Base-by-base conservation (phyloP, 345 rosid species). In the Alliaria petiolata region DNA sequence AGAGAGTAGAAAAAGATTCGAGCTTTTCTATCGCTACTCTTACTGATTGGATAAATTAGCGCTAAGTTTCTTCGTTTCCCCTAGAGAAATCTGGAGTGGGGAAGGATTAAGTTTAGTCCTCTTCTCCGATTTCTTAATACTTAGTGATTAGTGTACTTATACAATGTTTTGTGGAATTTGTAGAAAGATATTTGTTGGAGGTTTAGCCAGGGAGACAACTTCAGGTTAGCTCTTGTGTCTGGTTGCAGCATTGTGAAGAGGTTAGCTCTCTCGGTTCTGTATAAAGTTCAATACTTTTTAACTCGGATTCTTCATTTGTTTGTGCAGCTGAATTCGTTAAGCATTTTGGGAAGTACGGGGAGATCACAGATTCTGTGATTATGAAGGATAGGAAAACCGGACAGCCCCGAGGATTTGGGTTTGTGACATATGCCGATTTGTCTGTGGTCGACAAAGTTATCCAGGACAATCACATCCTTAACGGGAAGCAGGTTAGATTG, bases 401-500 rank as follows among this genome's bases (percentile, higher is more conserved):
- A 54, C 87, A 79, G 66, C 99, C 99, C 15, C 87, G 99, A 57
- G 99, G 99, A 16, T 95, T 95, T 35, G 99, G 99, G 57, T 95
- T 95, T 73, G 88, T 95, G 44, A 95, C 99, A 1, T 95, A 88
- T 72, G 98, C 89, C 11, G 96, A 95, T 76, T 84, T 92, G 63
- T 83, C 92, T 1, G 99, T 95, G 15, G 93, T 92, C 35, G 99
- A 95, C 66, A 81, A 71, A 73, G 96, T 95, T 52, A 91, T 95
- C 9, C 75, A 95, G 65, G 97, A 88, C 17, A 70, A 73, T 54
- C 99, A 95, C 69, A 53, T 87, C 45, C 82, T 95, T 10, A 86
- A 86, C 67, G 99, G 96, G 19, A 95, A 89, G 75, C 97, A 89
- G 84, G 98, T 93, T 74, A 79, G 45, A 17, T 47, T 50, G 42